Conservation (phyloP, 1,284 basidiomycete species). For the Trichosporon ovoides region DNA sequence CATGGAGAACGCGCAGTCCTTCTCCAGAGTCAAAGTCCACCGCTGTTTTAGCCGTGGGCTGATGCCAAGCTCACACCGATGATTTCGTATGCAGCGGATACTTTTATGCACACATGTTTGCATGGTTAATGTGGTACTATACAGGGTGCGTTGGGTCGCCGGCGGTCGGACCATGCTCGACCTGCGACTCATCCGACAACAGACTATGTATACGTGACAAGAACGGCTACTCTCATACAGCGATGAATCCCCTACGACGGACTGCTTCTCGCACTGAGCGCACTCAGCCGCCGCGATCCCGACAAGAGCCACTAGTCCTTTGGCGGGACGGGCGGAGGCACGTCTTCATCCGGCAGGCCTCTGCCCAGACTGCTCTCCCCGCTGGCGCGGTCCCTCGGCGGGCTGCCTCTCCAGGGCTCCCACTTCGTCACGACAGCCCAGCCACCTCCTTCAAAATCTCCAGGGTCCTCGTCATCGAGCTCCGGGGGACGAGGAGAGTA, state of each 20-base stretch:
- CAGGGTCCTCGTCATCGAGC: constrained; percentile 45
- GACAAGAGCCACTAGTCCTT: constrained; percentile 6
- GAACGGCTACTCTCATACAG: constrained; percentile 2
- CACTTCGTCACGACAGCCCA: constrained; percentile 46
- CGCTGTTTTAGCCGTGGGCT: too few relatives aligned
- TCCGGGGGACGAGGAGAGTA: constrained; percentile 28
- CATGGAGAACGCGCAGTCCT: too few relatives aligned
- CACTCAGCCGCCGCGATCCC: not conserved
- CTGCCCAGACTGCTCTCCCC: not conserved
- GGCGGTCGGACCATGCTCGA: too few relatives aligned
- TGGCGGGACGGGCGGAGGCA: constrained; percentile 3
- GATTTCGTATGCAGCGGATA: too few relatives aligned
- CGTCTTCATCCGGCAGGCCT: not conserved
- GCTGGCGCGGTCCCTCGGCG: not conserved
- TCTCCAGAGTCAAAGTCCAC: too few relatives aligned
- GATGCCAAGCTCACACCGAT: too few relatives aligned
- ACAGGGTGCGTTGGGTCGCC: not conserved
- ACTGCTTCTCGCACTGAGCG: not conserved
- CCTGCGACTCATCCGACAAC: not conserved
- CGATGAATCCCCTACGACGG: not conserved
- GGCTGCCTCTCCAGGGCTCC: constrained; percentile 8
- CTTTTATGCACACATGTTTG: not conserved
- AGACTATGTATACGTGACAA: not conserved
- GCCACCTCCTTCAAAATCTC: constrained; percentile 45
- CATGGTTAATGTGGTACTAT: not conserved